Percentiles rank a stretch among this genome's conserved stretches.
Evolutionary conservation across 441 rosid species (phyloP).

Genomic region (Erodium moschatum): DNA sequence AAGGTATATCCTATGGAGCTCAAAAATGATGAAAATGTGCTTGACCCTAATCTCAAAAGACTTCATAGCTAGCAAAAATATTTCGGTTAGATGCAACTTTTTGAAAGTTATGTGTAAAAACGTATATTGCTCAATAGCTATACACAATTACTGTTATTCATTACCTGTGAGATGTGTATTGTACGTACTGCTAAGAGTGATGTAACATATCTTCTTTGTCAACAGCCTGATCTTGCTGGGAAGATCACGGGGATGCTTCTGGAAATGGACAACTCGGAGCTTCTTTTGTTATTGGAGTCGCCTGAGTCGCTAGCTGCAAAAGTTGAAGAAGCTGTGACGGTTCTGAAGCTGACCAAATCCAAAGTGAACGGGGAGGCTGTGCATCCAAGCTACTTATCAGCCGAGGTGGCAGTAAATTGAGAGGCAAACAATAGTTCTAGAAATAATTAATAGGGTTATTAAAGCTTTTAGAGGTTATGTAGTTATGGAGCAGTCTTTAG

Average conservation of each 20-base stretch:
- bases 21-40: no score
- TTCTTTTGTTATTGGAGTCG: conserved; percentile 38
- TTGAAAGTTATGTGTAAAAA: no score
- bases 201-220: no score
- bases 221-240: conserved; percentile 48
- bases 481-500: neutral
- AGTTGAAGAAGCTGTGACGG: conserved; percentile 43
- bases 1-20: conserved; percentile 31
- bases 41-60: no score
- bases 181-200: no score
- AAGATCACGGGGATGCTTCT: conserved; percentile 55
- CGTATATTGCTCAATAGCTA: no score
- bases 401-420: conserved; percentile 59
- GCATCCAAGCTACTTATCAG: conserved; percentile 37
- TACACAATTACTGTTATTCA: no score
- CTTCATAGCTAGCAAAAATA: no score
- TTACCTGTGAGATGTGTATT: no score
- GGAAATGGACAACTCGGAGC: conserved; percentile 45
- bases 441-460: neutral
- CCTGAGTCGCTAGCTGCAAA: conserved; percentile 33
- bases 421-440: neutral
- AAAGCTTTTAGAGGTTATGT: neutral
- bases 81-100: no score
- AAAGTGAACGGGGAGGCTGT: conserved; percentile 33
- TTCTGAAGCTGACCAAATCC: conserved; percentile 39